phyloP scores from a whole-genome alignment of 2,329 filamentous ascomycete genomes.

The Fusarium heterosporum region DNA sequence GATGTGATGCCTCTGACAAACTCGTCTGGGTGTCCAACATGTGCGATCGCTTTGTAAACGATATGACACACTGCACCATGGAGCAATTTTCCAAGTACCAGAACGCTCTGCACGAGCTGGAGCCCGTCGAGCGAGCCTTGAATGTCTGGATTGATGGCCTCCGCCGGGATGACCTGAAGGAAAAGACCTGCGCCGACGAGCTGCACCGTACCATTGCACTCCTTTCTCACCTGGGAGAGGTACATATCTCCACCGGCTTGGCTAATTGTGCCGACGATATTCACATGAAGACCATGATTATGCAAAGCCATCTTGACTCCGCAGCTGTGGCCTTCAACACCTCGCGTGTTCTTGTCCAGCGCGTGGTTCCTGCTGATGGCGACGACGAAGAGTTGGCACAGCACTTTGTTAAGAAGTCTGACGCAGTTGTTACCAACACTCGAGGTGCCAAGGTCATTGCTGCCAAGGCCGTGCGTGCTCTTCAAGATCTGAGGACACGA shows the following conservation, averaged over 20 bases:
- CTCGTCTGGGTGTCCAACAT: constrained; percentile 85
- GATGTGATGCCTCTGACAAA: constrained; percentile 86
- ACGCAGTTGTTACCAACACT: constrained; percentile 78
- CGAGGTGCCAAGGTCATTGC: constrained; percentile 86
- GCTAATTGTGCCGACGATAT: constrained; percentile 82
- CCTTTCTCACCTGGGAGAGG: constrained; percentile 85
- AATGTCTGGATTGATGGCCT: constrained; percentile 90
- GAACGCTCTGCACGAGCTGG: constrained; percentile 84
- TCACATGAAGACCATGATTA: constrained; percentile 79
- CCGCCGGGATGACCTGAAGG: constrained; percentile 85
- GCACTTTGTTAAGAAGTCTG: constrained; percentile 76
- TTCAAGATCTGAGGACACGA: constrained; percentile 81
- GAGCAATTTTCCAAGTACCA: constrained; percentile 84
- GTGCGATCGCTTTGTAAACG: constrained; percentile 85
- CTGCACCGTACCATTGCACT: constrained; percentile 86
- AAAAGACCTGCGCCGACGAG: constrained; percentile 83
- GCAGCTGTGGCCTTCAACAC: constrained; percentile 75
- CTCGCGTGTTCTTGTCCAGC: constrained; percentile 74
- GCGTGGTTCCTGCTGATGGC: constrained; percentile 63
- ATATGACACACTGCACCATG: constrained; percentile 81
- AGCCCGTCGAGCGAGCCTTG: constrained; percentile 89
- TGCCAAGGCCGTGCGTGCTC: constrained; percentile 79
- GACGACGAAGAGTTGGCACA: constrained; percentile 74
- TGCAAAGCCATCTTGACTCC: constrained; percentile 86
- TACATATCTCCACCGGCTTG: constrained; percentile 77